Conservation (phyloP, 2,329 filamentous ascomycete genomes). For the Apiospora marii region DNA sequence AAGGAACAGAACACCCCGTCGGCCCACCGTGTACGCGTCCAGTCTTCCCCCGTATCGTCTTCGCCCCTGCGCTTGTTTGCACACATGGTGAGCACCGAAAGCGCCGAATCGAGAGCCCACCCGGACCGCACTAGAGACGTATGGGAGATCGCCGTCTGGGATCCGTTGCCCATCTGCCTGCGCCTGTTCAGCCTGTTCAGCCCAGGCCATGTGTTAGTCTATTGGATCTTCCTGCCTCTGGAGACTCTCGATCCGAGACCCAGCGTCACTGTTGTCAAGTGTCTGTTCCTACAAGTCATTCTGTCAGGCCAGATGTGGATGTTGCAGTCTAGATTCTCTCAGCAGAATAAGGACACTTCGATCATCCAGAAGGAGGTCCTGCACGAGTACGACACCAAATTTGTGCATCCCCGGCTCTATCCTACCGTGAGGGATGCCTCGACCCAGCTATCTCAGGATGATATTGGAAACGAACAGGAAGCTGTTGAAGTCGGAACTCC, state of each 20-base stretch:
- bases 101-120: slow-evolving; percentile 83
- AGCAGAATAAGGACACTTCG: slow-evolving; percentile 84
- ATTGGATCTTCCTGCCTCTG: slow-evolving; percentile 87
- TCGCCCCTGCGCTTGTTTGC: slow-evolving; percentile 82
- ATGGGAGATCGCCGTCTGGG: slow-evolving; percentile 95
- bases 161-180: slow-evolving; percentile 84
- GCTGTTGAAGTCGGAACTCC: slow-evolving; percentile 61
- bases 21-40: slow-evolving; percentile 85
- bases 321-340: slow-evolving; percentile 76
- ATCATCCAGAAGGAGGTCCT: slow-evolving; percentile 92
- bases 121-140: slow-evolving; percentile 85
- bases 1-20: slow-evolving; percentile 80
- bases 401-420: slow-evolving; percentile 88
- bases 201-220: slow-evolving; percentile 89
- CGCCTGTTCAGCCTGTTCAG: slow-evolving; percentile 90
- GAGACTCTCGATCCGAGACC: slow-evolving; percentile 78
- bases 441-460: slow-evolving; percentile 73
- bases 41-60: slow-evolving; percentile 79
- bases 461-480: slow-evolving; percentile 50
- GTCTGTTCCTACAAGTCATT: slow-evolving; percentile 76
- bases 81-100: slow-evolving; percentile 70
- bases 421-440: slow-evolving; percentile 79
- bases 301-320: slow-evolving; percentile 80
- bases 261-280: slow-evolving; percentile 85
- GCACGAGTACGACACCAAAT: slow-evolving; percentile 96